Evolutionary conservation across 352 stramenopile genomes (phyloP).

Genomic region (Phytophthora hibernalis): DNA sequence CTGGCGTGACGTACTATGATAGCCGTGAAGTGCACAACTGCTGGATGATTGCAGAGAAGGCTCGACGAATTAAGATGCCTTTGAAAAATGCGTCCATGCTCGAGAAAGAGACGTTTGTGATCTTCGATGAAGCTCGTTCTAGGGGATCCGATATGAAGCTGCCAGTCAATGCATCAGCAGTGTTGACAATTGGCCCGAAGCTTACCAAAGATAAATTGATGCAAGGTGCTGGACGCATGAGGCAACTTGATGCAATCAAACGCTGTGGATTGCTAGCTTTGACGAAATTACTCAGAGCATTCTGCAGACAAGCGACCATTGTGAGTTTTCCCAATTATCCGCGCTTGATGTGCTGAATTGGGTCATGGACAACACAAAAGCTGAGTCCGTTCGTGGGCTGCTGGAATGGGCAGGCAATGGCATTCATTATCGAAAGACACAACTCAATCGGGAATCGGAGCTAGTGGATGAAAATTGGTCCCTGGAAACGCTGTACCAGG

Average conservation of each 20-base stretch:
- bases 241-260: slow-evolving; percentile 78
- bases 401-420: slow-evolving; percentile 85
- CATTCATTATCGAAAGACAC: slow-evolving; percentile 66
- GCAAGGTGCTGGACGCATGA: slow-evolving; percentile 90
- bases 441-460: slow-evolving; percentile 29
- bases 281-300: slow-evolving; percentile 71
- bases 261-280: slow-evolving; percentile 72
- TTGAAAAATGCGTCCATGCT: slow-evolving; percentile 73
- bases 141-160: slow-evolving; percentile 92
- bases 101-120: slow-evolving; percentile 89
- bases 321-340: neutral
- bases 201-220: slow-evolving; percentile 94
- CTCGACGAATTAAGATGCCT: slow-evolving; percentile 42
- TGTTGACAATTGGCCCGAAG: slow-evolving; percentile 86
- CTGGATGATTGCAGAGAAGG: slow-evolving; percentile 84
- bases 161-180: slow-evolving; percentile 54
- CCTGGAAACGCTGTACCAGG: slow-evolving; percentile 47
- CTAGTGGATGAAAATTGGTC: slow-evolving; percentile 62
- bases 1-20: slow-evolving; percentile 90
- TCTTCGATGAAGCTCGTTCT: slow-evolving; percentile 92
- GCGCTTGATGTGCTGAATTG: slow-evolving; percentile 79
- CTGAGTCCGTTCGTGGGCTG: slow-evolving; percentile 63
- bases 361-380: slow-evolving; percentile 88
- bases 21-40: slow-evolving; percentile 51
- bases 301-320: slow-evolving; percentile 23